Evolutionary conservation across 1,284 basidiomycete species (phyloP).

Genomic region (Phellinidium pouzarii): DNA sequence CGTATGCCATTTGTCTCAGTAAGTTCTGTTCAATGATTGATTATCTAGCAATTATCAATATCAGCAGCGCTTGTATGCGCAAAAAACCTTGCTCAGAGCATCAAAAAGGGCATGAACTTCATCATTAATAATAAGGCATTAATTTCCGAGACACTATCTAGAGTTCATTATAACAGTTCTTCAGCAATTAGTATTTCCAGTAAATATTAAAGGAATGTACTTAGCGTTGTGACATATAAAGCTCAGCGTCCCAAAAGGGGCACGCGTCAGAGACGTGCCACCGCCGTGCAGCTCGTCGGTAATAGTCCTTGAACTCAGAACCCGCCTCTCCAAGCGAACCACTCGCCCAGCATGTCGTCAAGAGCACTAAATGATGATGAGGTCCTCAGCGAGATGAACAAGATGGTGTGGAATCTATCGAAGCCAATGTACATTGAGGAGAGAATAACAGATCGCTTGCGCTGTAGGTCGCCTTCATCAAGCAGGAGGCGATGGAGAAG

Average conservation of each 20-base stretch:
- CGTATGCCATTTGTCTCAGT: too few relatives aligned
- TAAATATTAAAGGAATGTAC: too few relatives aligned
- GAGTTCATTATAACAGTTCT: too few relatives aligned
- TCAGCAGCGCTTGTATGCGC: too few relatives aligned
- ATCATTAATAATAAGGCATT: too few relatives aligned
- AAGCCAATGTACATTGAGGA: not conserved
- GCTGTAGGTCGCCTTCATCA: slow-evolving; percentile 86
- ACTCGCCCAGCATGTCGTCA: slow-evolving; percentile 39
- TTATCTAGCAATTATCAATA: too few relatives aligned
- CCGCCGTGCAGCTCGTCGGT: not conserved
- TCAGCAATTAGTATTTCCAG: too few relatives aligned
- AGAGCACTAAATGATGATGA: slow-evolving; percentile 92
- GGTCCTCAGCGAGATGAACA: slow-evolving; percentile 96
- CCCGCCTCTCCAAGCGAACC: not conserved
- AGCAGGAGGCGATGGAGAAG: slow-evolving; percentile 94
- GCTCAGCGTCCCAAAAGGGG: not conserved
- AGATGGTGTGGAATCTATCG: slow-evolving; percentile 73
- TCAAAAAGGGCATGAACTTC: too few relatives aligned
- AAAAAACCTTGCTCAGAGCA: too few relatives aligned
- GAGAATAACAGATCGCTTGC: not conserved
- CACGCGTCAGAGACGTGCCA: not conserved
- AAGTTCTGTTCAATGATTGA: too few relatives aligned
- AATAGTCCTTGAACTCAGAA: not conserved
- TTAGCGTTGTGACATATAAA: not conserved
- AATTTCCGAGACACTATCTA: too few relatives aligned